Percentiles rank a stretch among this genome's conserved stretches.
These are phyloP conservation scores for Ophidiomyces ophidiicola DNA, from an alignment of 2,329 filamentous ascomycete species.

Conservation along the genomic window DNA sequence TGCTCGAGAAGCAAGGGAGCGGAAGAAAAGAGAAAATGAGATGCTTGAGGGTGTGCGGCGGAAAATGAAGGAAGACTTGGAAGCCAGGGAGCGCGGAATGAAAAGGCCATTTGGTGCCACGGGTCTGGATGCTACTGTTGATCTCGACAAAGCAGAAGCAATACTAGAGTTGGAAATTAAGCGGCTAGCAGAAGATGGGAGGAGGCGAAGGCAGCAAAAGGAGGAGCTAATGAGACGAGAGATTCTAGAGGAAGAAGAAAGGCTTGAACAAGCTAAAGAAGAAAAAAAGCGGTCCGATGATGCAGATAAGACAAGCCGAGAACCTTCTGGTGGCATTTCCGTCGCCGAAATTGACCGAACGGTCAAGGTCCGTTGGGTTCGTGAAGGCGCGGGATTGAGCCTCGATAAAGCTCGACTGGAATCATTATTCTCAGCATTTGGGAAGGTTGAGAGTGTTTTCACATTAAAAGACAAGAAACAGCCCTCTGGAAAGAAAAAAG, in stretches of 20 bases:
- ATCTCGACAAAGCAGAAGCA: conserved; percentile 32
- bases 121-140: conserved; percentile 26
- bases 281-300: conserved; percentile 35
- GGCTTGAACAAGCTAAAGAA: conserved; percentile 27
- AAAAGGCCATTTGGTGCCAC: conserved; percentile 42
- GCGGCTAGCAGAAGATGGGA: conserved; percentile 42
- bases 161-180: conserved; percentile 42
- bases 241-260: conserved; percentile 31
- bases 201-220: conserved; percentile 40
- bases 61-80: conserved; percentile 75
- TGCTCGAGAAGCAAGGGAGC: conserved; percentile 56
- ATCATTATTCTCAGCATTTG: conserved; percentile 42
- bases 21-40: conserved; percentile 58
- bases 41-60: conserved; percentile 60
- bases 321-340: conserved; percentile 30
- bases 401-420: conserved; percentile 39
- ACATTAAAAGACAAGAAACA: conserved; percentile 47
- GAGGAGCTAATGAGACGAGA: conserved; percentile 36
- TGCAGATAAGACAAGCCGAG: conserved; percentile 22
- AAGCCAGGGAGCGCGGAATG: conserved; percentile 57
- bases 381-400: conserved; percentile 35
- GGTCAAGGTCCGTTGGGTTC: conserved; percentile 45
- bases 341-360: conserved; percentile 46
- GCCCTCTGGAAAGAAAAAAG: conserved; percentile 37
- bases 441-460: conserved; percentile 44